Base-by-base conservation (phyloP, 768 basidiomycete genomes). In the Russula compacta region DNA sequence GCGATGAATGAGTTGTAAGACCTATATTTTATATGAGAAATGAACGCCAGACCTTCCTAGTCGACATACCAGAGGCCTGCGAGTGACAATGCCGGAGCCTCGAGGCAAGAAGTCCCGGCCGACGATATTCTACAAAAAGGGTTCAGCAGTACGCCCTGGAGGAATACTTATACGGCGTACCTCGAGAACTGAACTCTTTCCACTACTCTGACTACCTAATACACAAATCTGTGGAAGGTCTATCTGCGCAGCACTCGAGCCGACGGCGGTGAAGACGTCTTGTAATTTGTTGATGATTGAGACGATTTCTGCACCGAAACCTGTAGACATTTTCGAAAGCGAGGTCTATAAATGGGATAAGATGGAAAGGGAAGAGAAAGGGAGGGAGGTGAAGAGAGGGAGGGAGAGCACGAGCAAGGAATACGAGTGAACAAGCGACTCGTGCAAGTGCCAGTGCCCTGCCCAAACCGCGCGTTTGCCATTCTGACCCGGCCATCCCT, bases 61-160 rank as follows among this genome's bases (percentile, higher is more conserved):
- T 11, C 6, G 29, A 69, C 85, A 68, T 73, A 95, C 95, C 75
- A 99, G 77, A 58, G 97, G 97, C 72, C 97, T 84, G 71, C 95
- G 84, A 53, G 95, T 98, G 74, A 99, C 95, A 70, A 99, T 99
- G 75, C 95, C 95, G 58, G 94, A 91, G 73, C 97, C 97, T 80
- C 97, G 90, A 75, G 97, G 97, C 71, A 99, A 73, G 80, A 99
- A 99, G 74, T 99, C 97, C 67, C 95, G 84, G 61, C 97, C 97
- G 58, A 98, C 95, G 67, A 98, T 94, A 76, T 98, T 97, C 93
- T 95, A 53, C 9, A 60, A 49, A 53, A 15, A 47, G 33, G 36
- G n/a, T 32, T 52, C n/a, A 57, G 53, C n/a, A 38, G 2, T 24
- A 59, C 43, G 51, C 50, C 38, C 8, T 43, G 21, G 12, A 36